Conservation (phyloP, 768 basidiomycete genomes). For the Leccinum fibrillosum region DNA sequence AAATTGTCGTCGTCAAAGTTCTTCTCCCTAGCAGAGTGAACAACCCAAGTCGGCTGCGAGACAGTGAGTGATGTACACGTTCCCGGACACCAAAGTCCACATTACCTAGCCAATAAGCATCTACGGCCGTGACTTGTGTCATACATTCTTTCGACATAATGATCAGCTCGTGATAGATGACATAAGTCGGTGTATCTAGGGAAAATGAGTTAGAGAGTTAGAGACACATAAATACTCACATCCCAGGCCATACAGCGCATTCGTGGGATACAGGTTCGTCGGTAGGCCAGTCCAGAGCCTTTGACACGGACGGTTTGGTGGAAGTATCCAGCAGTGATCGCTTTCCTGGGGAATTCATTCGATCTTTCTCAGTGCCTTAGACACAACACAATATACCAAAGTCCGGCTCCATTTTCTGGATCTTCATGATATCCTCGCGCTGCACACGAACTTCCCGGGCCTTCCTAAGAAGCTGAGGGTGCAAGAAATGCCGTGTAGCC, state of each 20-base stretch:
- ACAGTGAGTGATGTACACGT: slow-evolving; percentile 3
- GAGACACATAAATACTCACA: slow-evolving; percentile 50
- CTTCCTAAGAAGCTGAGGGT: slow-evolving; percentile 93
- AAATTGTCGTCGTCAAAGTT: slow-evolving; percentile 91
- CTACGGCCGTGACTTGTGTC: slow-evolving; percentile 98
- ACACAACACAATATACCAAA: slow-evolving; percentile 67
- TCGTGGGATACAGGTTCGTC: slow-evolving; percentile 94
- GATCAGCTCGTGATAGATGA: slow-evolving; percentile 95
- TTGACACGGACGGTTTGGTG: slow-evolving; percentile 98
- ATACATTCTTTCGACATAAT: slow-evolving; percentile 96
- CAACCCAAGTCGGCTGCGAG: slow-evolving; percentile 87
- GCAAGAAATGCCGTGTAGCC: slow-evolving; percentile 92
- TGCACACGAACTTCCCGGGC: slow-evolving; percentile 93
- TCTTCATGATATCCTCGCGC: slow-evolving; percentile 98
- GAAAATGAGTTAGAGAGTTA: not conserved
- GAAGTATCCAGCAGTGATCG: slow-evolving; percentile 97
- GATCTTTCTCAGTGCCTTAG: not conserved
- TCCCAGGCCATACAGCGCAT: slow-evolving; percentile 92
- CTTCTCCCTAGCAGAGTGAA: slow-evolving; percentile 97
- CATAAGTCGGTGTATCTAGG: slow-evolving; percentile 90
- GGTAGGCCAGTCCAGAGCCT: slow-evolving; percentile 92
- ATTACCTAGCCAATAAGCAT: slow-evolving; percentile 95
- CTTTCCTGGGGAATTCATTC: slow-evolving; percentile 58
- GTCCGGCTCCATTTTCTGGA: slow-evolving; percentile 95
- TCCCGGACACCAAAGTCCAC: not conserved